Percentiles rank a stretch among this genome's conserved stretches.
Conservation (phyloP, 2,329 filamentous ascomycete genomes). For the Whalleya microplaca region DNA sequence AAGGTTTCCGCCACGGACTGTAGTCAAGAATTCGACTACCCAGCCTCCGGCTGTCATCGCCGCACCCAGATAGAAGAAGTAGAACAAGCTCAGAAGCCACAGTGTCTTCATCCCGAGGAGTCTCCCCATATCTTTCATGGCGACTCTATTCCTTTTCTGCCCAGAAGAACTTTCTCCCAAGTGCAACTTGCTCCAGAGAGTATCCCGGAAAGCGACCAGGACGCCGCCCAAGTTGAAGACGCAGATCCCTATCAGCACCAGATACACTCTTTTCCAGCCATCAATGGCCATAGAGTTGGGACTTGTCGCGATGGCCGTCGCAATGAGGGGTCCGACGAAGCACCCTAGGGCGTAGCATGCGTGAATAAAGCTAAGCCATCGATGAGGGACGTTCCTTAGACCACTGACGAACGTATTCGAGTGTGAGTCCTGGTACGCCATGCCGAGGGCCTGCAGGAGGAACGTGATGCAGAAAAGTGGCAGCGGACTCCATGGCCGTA, state of each 20-base stretch:
- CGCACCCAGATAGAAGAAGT: slow-evolving; percentile 65
- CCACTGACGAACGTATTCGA: slow-evolving; percentile 64
- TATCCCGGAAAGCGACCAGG: slow-evolving; percentile 53
- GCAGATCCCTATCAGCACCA: slow-evolving; percentile 56
- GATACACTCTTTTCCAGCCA: slow-evolving; percentile 61
- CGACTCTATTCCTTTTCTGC: slow-evolving; percentile 39
- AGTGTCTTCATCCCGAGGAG: slow-evolving; percentile 51
- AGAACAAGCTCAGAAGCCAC: slow-evolving; percentile 65
- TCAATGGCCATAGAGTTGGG: slow-evolving; percentile 26
- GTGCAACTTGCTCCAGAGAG: slow-evolving; percentile 37
- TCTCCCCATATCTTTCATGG: slow-evolving; percentile 47
- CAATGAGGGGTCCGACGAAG: slow-evolving; percentile 59
- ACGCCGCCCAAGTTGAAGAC: slow-evolving; percentile 54
- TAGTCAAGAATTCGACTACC: slow-evolving; percentile 67
- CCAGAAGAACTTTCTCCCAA: background rate
- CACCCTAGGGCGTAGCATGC: slow-evolving; percentile 64
- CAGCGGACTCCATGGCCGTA: slow-evolving; percentile 62
- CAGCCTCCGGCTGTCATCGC: slow-evolving; percentile 61
- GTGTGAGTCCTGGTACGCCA: slow-evolving; percentile 67
- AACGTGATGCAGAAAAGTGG: slow-evolving; percentile 61
- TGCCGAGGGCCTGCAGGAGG: slow-evolving; percentile 60
- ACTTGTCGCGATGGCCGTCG: slow-evolving; percentile 51
- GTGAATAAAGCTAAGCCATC: slow-evolving; percentile 67
- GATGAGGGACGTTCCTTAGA: slow-evolving; percentile 52
- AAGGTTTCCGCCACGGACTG: slow-evolving; percentile 60